Conservation (phyloP, 768 basidiomycete genomes). For the Phylloporus sp. region DNA sequence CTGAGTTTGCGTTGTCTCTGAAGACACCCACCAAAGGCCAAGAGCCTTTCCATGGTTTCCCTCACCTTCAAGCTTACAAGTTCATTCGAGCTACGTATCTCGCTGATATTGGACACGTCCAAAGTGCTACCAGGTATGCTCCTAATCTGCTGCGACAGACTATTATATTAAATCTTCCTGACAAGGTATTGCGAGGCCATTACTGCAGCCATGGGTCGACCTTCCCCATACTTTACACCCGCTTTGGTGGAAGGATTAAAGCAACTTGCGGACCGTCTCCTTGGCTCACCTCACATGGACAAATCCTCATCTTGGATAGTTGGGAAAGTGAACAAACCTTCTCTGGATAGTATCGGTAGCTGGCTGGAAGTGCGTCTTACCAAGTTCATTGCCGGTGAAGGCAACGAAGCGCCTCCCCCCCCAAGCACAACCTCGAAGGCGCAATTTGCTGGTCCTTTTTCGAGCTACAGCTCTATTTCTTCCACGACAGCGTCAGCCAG, state of each 20-base stretch:
- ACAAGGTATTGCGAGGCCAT: constrained; percentile 97
- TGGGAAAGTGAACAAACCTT: constrained; percentile 85
- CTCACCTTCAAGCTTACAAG: constrained; percentile 85
- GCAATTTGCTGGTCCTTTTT: constrained; percentile 74
- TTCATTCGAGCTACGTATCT: constrained; percentile 72
- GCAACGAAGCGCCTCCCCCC: constrained; percentile 44
- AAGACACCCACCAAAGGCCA: constrained; percentile 75
- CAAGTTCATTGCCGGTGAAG: constrained; percentile 92
- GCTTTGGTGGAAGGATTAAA: constrained; percentile 71
- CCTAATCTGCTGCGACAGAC: background rate
- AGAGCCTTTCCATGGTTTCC: constrained; percentile 76
- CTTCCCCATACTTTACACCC: constrained; percentile 64
- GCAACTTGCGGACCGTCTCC: constrained; percentile 73
- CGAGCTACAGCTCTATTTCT: constrained; percentile 90
- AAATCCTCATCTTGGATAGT: constrained; percentile 84
- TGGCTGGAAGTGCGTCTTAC: constrained; percentile 93
- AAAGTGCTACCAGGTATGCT: constrained; percentile 69
- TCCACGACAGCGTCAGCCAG: constrained; percentile 71
- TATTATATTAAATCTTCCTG: background rate
- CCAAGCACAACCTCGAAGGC: constrained; percentile 34
- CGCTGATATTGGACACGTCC: constrained; percentile 78
- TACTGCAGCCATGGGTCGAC: constrained; percentile 55
- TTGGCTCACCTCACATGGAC: constrained; percentile 67
- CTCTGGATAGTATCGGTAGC: constrained; percentile 83
- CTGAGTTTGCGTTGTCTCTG: constrained; percentile 86